phyloP scores from a whole-genome alignment of 1,284 basidiomycete species.

The Leccinum pallidistipes region DNA sequence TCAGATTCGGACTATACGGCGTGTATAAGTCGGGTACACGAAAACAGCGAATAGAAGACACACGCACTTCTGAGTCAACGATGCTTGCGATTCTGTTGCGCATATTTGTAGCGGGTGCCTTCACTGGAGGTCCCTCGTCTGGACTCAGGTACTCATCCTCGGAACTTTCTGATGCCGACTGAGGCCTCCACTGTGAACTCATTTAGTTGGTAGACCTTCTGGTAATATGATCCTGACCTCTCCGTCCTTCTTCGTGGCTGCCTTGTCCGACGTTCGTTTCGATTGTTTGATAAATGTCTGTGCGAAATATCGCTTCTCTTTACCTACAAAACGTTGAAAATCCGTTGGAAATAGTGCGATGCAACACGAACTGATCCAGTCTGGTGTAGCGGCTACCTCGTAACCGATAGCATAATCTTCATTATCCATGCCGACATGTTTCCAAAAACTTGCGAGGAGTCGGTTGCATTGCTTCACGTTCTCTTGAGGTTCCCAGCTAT shows the following conservation, averaged over 20 bases:
- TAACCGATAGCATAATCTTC: constrained; percentile 50
- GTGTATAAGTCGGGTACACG: neutral
- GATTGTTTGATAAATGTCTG: constrained; percentile 39
- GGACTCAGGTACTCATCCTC: constrained; percentile 11
- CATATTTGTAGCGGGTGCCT: constrained; percentile 1
- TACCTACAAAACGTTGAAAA: constrained; percentile 25
- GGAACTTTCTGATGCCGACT: constrained; percentile 16
- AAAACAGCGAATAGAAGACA: neutral
- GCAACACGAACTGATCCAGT: constrained; percentile 51
- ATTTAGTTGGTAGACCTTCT: constrained; percentile 10
- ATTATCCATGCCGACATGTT: constrained; percentile 55
- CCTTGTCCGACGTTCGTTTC: constrained; percentile 28
- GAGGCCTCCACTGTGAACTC: constrained; percentile 16
- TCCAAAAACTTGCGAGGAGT: constrained; percentile 63
- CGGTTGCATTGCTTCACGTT: constrained; percentile 56
- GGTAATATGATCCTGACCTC: constrained; percentile 9
- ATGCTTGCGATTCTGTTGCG: constrained; percentile 5
- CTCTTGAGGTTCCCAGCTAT: constrained; percentile 64
- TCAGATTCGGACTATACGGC: constrained; percentile 23
- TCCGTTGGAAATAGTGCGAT: neutral
- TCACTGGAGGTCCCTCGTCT: constrained; percentile 3
- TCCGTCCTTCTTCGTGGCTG: constrained; percentile 11
- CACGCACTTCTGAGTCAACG: constrained; percentile 21
- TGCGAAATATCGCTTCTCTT: constrained; percentile 45
- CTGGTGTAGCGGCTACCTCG: constrained; percentile 38